These are phyloP conservation scores for Neonectria sp. DNA, from an alignment of 2,329 filamentous ascomycete species.

Conservation along the genomic window DNA sequence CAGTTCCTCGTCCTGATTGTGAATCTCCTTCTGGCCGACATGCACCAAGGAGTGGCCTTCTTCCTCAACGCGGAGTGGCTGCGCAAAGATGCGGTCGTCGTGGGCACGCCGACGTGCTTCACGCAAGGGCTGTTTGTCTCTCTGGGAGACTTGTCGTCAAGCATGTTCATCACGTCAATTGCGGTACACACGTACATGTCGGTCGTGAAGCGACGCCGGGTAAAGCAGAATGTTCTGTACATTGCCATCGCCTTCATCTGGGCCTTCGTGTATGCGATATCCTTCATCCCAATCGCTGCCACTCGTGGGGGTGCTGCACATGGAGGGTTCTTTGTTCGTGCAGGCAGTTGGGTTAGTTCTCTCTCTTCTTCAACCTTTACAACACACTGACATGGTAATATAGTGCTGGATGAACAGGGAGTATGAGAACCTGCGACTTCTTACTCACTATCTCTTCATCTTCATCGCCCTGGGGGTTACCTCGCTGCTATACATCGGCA, in stretches of 20 bases:
- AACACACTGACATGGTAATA: slow-evolving; percentile 23
- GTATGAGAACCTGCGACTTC: slow-evolving; percentile 69
- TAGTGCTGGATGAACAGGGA: slow-evolving; percentile 75
- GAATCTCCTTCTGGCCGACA: slow-evolving; percentile 78
- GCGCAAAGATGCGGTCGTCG: slow-evolving; percentile 65
- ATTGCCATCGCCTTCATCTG: slow-evolving; percentile 65
- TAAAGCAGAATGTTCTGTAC: slow-evolving; percentile 67
- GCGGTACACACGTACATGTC: slow-evolving; percentile 77
- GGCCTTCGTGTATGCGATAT: slow-evolving; percentile 72
- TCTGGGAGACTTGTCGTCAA: slow-evolving; percentile 75
- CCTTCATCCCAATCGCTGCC: slow-evolving; percentile 64
- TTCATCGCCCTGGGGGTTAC: slow-evolving; percentile 61
- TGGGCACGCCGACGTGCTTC: slow-evolving; percentile 69
- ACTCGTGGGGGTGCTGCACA: slow-evolving; percentile 58
- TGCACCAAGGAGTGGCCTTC: slow-evolving; percentile 77
- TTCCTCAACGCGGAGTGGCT: slow-evolving; percentile 75
- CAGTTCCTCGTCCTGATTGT: slow-evolving; percentile 80
- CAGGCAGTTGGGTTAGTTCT: slow-evolving; percentile 71
- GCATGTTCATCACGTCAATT: slow-evolving; percentile 77
- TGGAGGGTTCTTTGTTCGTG: slow-evolving; percentile 73
- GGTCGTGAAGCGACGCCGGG: slow-evolving; percentile 69
- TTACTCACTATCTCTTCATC: slow-evolving; percentile 77
- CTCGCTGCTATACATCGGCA: slow-evolving; percentile 56
- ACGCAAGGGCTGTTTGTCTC: slow-evolving; percentile 80
- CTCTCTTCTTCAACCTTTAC: not conserved